Evolutionary conservation across 169 alveolate species (phyloP).

Genomic region (Plasmodium cynomolgi): DNA sequence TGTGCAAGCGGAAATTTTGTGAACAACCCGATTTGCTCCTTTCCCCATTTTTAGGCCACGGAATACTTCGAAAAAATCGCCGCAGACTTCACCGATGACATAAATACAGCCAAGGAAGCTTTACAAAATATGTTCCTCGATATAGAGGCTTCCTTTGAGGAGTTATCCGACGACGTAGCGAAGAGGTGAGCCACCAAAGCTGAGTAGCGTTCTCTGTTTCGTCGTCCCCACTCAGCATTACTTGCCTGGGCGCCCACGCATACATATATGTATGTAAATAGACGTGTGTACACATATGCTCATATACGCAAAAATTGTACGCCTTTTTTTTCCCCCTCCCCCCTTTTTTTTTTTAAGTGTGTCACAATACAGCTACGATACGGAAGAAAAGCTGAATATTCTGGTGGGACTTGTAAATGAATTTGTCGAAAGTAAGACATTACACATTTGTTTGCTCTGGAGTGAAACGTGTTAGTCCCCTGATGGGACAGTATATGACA

Average conservation of each 20-base stretch:
- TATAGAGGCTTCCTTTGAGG: conserved; percentile 49
- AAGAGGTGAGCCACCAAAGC: conserved; percentile 7
- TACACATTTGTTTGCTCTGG: neutral
- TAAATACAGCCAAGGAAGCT: conserved; percentile 13
- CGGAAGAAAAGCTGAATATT: conserved; percentile 50
- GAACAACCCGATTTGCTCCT: neutral
- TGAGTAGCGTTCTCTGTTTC: neutral
- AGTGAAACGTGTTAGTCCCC: neutral
- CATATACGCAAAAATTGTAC: neutral
- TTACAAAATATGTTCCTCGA: conserved; percentile 38
- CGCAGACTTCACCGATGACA: conserved; percentile 47
- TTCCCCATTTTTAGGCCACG: conserved; percentile 7
- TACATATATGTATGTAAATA: neutral
- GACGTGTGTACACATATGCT: neutral
- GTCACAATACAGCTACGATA: conserved; percentile 32
- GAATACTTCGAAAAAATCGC: conserved; percentile 33
- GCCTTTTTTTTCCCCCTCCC: neutral
- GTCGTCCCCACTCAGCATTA: neutral
- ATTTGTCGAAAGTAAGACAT: conserved; percentile 49
- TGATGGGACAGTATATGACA: neutral
- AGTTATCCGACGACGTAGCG: conserved; percentile 38
- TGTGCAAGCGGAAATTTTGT: neutral
- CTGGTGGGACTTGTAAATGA: conserved; percentile 14
- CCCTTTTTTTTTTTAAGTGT: conserved; percentile 12
- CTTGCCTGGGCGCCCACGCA: neutral